Evolutionary conservation across 2,329 filamentous ascomycete genomes (phyloP).

Genomic region (Apiospora pterosperma): DNA sequence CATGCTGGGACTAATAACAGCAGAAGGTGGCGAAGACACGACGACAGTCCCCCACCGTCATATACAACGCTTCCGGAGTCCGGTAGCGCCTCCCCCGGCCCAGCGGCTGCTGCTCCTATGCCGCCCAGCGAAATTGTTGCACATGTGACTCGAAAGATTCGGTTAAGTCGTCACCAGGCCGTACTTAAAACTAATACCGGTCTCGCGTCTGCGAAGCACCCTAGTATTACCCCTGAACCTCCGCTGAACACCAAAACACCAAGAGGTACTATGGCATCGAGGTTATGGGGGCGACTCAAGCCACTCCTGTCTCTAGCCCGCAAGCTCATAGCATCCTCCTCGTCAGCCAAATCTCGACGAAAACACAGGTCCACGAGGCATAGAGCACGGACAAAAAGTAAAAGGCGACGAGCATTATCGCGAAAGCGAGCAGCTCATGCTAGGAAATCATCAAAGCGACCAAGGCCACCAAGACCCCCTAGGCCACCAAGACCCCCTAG

Average conservation of each 20-base stretch:
- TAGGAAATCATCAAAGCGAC: neutral
- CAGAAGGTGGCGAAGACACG: neutral
- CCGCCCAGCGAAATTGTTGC: neutral
- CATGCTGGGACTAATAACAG: too few relatives aligned
- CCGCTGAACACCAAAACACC: neutral
- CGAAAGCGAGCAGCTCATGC: too few relatives aligned
- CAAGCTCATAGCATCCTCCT: neutral
- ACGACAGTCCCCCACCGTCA: neutral
- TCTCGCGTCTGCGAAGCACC: neutral
- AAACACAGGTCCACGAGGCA: neutral
- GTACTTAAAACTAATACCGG: neutral
- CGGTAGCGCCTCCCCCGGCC: neutral
- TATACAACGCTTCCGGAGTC: neutral
- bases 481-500: neutral
- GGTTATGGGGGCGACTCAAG: neutral
- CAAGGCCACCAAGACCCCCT: neutral
- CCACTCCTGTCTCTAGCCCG: neutral
- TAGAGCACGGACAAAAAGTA: neutral
- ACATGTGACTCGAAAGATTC: neutral
- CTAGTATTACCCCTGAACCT: neutral
- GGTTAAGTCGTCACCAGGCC: neutral
- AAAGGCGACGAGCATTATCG: too few relatives aligned
- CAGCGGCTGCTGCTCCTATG: neutral
- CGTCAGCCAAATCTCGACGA: neutral
- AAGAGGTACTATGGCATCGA: neutral